phyloP scores from a whole-genome alignment of 805 yeast species.

The Peterozyma xylosa region DNA sequence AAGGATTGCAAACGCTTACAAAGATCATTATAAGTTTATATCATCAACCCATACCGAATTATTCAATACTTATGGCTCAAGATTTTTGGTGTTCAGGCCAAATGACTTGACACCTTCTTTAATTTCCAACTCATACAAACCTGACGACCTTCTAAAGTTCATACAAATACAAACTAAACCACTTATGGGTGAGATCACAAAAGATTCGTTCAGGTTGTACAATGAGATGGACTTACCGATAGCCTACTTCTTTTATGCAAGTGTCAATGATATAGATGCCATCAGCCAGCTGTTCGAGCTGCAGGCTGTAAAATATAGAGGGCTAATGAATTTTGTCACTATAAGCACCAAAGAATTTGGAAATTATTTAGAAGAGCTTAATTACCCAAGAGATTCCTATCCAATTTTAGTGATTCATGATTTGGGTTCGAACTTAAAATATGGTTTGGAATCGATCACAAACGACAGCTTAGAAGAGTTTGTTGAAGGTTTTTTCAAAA shows the following conservation, averaged over 20 bases:
- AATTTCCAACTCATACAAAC: too few species aligned
- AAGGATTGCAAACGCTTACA: too few species aligned
- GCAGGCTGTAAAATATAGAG: conserved; percentile 70
- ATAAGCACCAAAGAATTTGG: conserved; percentile 77
- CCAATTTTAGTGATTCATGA: conserved; percentile 92
- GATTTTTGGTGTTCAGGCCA: too few species aligned
- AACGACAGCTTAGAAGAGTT: conserved; percentile 69
- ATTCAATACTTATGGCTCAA: too few species aligned
- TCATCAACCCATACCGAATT: too few species aligned
- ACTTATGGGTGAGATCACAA: too few species aligned
- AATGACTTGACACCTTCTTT: too few species aligned
- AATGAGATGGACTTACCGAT: conserved; percentile 43
- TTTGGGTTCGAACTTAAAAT: conserved; percentile 59
- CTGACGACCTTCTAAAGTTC: too few species aligned
- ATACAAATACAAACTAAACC: too few species aligned
- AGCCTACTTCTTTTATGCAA: conserved; percentile 80
- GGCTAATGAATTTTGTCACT: conserved; percentile 80
- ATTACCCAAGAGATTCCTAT: too few species aligned
- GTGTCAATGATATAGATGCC: conserved; percentile 55
- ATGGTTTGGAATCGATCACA: conserved; percentile 79
- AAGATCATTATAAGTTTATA: too few species aligned
- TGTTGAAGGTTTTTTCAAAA: conserved; percentile 71
- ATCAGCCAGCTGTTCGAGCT: conserved; percentile 45
- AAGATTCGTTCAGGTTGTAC: too few species aligned
- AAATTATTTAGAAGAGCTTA: conserved; percentile 72